Conservation (phyloP, 208 protist species). For the Leishmania tarentolae region DNA sequence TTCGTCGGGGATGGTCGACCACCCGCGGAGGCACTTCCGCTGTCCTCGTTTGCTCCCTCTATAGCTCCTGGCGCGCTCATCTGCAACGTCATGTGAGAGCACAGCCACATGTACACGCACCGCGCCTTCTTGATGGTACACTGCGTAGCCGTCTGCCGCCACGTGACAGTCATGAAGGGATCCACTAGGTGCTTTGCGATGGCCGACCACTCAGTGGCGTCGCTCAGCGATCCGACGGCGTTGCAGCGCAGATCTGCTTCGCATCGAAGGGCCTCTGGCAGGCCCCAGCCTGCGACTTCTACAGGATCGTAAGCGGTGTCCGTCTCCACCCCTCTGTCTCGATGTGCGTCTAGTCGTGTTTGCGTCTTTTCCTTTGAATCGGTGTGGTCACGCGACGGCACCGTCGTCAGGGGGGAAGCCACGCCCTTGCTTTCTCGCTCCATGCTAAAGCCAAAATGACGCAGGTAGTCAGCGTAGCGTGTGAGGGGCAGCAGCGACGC, state of each 20-base stretch:
- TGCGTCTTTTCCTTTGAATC: neutral
- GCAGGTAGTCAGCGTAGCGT: constrained; percentile 80
- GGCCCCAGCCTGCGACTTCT: constrained; percentile 53
- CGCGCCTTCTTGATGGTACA: constrained; percentile 64
- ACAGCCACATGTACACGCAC: constrained; percentile 73
- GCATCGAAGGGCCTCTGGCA: constrained; percentile 27
- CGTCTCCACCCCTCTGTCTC: neutral
- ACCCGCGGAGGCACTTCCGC: neutral
- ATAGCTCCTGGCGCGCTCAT: constrained; percentile 7
- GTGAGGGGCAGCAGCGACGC: constrained; percentile 41
- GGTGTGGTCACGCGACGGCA: neutral
- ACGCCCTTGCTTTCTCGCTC: constrained; percentile 43
- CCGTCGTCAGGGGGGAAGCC: neutral
- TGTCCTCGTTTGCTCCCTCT: constrained; percentile 16
- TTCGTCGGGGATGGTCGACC: constrained; percentile 3
- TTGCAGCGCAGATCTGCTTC: constrained; percentile 47
- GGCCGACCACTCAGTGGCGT: constrained; percentile 14
- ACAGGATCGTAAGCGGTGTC: constrained; percentile 20
- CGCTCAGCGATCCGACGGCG: constrained; percentile 24
- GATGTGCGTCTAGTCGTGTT: neutral
- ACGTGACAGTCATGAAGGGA: constrained; percentile 57
- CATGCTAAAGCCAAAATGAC: constrained; percentile 85
- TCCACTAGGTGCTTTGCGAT: constrained; percentile 35
- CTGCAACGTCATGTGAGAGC: constrained; percentile 42
- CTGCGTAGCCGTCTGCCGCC: constrained; percentile 65